phyloP scores from a whole-genome alignment of 2,329 filamentous ascomycete genomes.

The Cyanodermella asteris region DNA sequence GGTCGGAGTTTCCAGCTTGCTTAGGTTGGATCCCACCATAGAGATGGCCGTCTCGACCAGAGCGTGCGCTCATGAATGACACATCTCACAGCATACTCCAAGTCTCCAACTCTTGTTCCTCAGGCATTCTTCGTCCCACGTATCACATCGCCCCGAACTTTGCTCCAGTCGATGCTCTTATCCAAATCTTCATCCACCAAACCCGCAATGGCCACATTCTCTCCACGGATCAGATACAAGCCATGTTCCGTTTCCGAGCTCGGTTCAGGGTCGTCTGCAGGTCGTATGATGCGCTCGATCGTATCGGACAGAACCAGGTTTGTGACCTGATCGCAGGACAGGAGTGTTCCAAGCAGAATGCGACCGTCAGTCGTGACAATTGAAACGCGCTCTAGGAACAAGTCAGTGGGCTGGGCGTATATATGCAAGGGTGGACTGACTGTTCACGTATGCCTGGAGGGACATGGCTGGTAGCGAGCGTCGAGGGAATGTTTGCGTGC shows the following conservation, averaged over 20 bases:
- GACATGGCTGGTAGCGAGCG: slow-evolving; percentile 21
- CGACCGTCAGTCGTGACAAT: slow-evolving; percentile 85
- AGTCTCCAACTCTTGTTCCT: no score
- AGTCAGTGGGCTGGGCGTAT: background rate
- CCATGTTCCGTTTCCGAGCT: slow-evolving; percentile 67
- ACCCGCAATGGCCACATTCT: slow-evolving; percentile 81
- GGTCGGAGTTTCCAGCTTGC: background rate
- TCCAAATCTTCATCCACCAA: slow-evolving; percentile 79
- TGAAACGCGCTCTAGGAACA: slow-evolving; percentile 55
- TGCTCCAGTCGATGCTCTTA: slow-evolving; percentile 73
- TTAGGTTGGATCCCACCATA: background rate
- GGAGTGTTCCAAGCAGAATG: slow-evolving; percentile 59
- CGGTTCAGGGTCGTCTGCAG: slow-evolving; percentile 59
- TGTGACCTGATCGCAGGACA: slow-evolving; percentile 75
- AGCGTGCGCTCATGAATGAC: no score
- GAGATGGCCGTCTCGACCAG: background rate
- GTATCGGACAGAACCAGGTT: slow-evolving; percentile 75
- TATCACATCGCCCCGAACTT: slow-evolving; percentile 68
- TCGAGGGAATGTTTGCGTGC: no score
- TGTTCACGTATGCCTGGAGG: slow-evolving; percentile 30
- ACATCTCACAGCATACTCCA: no score
- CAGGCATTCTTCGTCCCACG: slow-evolving; percentile 61
- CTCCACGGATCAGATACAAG: slow-evolving; percentile 76
- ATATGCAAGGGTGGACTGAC: slow-evolving; percentile 15
- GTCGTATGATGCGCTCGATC: slow-evolving; percentile 74